These are phyloP conservation scores for Xylaria palmicola DNA, from an alignment of 495 filamentous ascomycete species.

Conservation along the genomic window DNA sequence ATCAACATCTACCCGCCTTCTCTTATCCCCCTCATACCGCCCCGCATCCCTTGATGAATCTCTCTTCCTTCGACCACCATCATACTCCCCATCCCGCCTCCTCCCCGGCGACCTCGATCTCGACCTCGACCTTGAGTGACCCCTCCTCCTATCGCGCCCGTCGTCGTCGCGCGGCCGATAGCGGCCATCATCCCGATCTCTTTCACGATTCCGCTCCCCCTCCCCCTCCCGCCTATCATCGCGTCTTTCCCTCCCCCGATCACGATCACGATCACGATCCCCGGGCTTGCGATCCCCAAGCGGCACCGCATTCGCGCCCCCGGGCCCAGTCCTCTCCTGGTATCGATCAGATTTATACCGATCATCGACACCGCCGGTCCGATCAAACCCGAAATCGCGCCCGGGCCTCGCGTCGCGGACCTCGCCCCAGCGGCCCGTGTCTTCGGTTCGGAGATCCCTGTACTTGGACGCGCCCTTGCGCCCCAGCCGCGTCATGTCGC, in stretches of 20 bases:
- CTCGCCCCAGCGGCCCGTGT: constrained; percentile 83
- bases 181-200: no score
- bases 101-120: constrained; percentile 43
- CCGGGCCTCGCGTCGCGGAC: constrained; percentile 53
- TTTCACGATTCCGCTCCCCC: no score
- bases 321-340: constrained; percentile 39
- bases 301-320: constrained; percentile 61
- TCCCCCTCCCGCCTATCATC: no score
- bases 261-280: constrained; percentile 24
- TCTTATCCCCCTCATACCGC: constrained; percentile 61
- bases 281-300: constrained; percentile 56
- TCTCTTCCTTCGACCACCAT: constrained; percentile 57
- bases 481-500: constrained; percentile 91
- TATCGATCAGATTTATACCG: constrained; percentile 68
- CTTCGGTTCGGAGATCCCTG: constrained; percentile 82
- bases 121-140: constrained; percentile 36
- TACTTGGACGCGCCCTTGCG: constrained; percentile 91
- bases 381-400: constrained; percentile 48
- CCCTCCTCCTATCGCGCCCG: constrained; percentile 23
- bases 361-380: constrained; percentile 57
- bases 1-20: constrained; percentile 57
- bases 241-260: constrained; percentile 21
- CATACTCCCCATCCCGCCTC: constrained; percentile 52
- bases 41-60: constrained; percentile 62
- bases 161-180: constrained; percentile 37